Conservation (phyloP, 108 stramenopile genomes). For the Cyclotella baltica region DNA sequence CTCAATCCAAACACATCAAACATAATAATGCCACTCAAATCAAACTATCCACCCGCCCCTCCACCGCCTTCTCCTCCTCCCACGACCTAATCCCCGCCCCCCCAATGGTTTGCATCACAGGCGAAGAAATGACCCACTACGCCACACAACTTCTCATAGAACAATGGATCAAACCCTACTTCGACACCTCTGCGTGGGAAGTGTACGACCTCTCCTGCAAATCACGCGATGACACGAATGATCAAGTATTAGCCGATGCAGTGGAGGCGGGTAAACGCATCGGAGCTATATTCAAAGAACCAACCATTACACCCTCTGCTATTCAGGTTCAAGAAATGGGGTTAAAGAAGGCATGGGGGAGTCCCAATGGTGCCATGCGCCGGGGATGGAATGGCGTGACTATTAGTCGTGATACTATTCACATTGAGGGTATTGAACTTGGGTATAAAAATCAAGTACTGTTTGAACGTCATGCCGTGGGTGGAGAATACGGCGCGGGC, state of each 20-base stretch:
- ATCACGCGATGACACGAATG: slow-evolving; percentile 89
- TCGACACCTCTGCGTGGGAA: slow-evolving; percentile 90
- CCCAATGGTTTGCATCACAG: slow-evolving; percentile 95
- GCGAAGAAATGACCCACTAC: slow-evolving; percentile 98
- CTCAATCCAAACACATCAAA: not conserved
- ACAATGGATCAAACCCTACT: slow-evolving; percentile 94
- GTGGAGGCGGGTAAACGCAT: slow-evolving; percentile 91
- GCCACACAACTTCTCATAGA: slow-evolving; percentile 89
- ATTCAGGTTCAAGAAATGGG: slow-evolving; percentile 92
- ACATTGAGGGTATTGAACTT: slow-evolving; percentile 96
- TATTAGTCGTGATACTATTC: slow-evolving; percentile 97
- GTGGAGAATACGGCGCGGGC: slow-evolving; percentile 97
- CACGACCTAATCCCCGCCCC: slow-evolving; percentile 75
- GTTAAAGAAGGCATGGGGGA: slow-evolving; percentile 88
- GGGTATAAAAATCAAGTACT: slow-evolving; percentile 96
- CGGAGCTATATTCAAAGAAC: slow-evolving; percentile 97
- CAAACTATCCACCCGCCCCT: not conserved
- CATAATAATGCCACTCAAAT: not conserved
- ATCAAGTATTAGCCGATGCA: slow-evolving; percentile 91
- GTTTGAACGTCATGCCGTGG: slow-evolving; percentile 97
- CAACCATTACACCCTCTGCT: slow-evolving; percentile 95
- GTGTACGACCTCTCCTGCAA: slow-evolving; percentile 91
- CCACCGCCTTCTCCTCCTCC: not conserved
- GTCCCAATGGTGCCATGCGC: slow-evolving; percentile 97
- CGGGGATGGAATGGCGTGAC: slow-evolving; percentile 98